Base-by-base conservation (phyloP, 176 grass and related monocot species). In the Saccharum spontaneum region DNA sequence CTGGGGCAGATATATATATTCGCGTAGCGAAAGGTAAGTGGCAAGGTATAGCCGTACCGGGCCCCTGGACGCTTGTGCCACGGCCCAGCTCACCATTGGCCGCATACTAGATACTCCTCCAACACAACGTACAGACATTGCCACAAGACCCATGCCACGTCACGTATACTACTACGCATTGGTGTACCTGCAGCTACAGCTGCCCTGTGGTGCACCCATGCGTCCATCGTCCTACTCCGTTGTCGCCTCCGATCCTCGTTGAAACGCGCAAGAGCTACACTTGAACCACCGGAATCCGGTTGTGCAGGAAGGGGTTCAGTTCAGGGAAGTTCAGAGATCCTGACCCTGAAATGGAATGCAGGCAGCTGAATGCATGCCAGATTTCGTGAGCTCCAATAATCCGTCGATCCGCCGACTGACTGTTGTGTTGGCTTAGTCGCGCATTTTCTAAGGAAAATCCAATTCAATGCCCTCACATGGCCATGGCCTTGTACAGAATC, bases 401-500 rank as follows among this genome's bases (percentile, higher is more conserved):
- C 14, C 46, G 3, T 49, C 14, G 4, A 52, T 18, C 49, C 49
- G 5, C 5, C 40, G 40, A 3, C 40, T 52, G 49, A 52, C 16
- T 52, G 16, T 52, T 52, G 49, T 18, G 49, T 18, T 52, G 49
- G 16, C 7, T 52, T 49, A 49, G 46, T 49, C 46, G 46, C 46
- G 46, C 13, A 49, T 79, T 78, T 54, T 70, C 77, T 23, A 71
- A 82, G 43, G 68, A 70, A 70, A 45, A 43, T 75, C 80, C 16
- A 81, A 81, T 76, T 66, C 64, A 16, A 73, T 49, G 71, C 41
- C 41, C 43, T 72, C 83, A 90, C 55, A 79, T 67, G 65, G 14
- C 13, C 50, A 40, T 8, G 41, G 10, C 6, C 57, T 61, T 12
- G 60, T 7, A 15, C 62, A 28, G 26, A 28, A 65, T 30, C 57